A percentile compares a stretch with the other conserved stretches of the same genome.
These are phyloP conservation scores for Ophiostoma ulmi DNA, from an alignment of 2,329 filamentous ascomycete genomes.

Conservation along the genomic window DNA sequence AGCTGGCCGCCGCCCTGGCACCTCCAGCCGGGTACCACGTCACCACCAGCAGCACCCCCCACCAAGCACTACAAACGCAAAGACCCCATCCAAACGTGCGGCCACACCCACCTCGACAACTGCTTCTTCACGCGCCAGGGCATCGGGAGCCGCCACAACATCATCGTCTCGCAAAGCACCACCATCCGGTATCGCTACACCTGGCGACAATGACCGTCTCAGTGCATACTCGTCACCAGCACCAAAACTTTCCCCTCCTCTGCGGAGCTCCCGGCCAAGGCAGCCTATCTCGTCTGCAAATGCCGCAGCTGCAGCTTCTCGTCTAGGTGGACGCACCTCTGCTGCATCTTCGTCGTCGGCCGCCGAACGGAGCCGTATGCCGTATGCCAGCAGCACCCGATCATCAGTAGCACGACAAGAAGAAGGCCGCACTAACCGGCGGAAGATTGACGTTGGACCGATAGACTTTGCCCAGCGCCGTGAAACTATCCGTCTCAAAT, in stretches of 20 bases:
- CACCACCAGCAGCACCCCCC: conserved; percentile 38
- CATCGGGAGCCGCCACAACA: conserved; percentile 29
- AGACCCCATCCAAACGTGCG: conserved; percentile 37
- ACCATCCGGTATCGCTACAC: conserved; percentile 39
- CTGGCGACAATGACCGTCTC: conserved; percentile 55
- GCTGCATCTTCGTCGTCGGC: conserved; percentile 21
- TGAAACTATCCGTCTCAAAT: conserved; percentile 76
- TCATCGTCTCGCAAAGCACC: conserved; percentile 36
- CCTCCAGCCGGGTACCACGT: conserved; percentile 31
- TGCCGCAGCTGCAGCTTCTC: not conserved
- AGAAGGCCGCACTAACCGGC: conserved; percentile 40
- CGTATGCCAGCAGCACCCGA: conserved; percentile 25
- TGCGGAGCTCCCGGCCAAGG: conserved; percentile 76
- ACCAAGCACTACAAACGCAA: conserved; percentile 37
- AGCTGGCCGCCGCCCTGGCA: conserved; percentile 34
- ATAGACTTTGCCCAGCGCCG: conserved; percentile 81
- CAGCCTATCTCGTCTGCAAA: conserved; percentile 68
- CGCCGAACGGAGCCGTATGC: conserved; percentile 16
- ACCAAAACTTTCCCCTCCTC: conserved; percentile 68
- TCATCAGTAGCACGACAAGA: conserved; percentile 34
- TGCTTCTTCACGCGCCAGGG: conserved; percentile 36
- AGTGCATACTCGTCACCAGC: conserved; percentile 65
- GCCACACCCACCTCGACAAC: conserved; percentile 29
- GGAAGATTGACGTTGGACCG: conserved; percentile 60
- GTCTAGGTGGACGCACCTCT: conserved; percentile 16